These are phyloP conservation scores for Russula griseocarnosa DNA, from an alignment of 768 basidiomycete species.

Conservation along the genomic window DNA sequence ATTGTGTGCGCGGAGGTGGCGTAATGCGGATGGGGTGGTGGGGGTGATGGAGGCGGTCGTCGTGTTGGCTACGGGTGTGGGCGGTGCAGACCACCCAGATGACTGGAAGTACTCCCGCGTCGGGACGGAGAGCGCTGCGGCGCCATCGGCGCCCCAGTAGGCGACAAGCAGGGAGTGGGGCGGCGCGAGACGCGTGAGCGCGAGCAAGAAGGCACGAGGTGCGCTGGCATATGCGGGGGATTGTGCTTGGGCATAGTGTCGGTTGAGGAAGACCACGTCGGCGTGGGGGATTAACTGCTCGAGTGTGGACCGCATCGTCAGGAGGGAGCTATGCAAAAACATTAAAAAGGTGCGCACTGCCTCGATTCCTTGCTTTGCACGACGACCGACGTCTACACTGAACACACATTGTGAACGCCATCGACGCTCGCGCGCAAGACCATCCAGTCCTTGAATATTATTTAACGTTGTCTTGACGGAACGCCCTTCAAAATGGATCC, in stretches of 20 bases:
- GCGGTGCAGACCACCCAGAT: slow-evolving; percentile 70
- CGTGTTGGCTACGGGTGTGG: slow-evolving; percentile 31
- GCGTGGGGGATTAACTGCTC: slow-evolving; percentile 73
- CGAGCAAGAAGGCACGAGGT: slow-evolving; percentile 74
- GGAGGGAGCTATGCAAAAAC: background rate
- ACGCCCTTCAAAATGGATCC: slow-evolving; percentile 83
- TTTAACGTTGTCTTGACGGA: slow-evolving; percentile 73
- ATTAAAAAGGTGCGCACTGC: slow-evolving; percentile 46
- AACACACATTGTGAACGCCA: slow-evolving; percentile 82
- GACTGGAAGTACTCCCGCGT: slow-evolving; percentile 85
- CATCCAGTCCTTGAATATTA: slow-evolving; percentile 76
- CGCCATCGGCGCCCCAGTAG: slow-evolving; percentile 75
- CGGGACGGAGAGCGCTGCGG: slow-evolving; percentile 74
- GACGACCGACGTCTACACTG: slow-evolving; percentile 73
- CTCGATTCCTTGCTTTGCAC: slow-evolving; percentile 72
- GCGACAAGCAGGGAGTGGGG: slow-evolving; percentile 78
- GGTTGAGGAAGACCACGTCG: slow-evolving; percentile 77
- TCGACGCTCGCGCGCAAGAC: slow-evolving; percentile 75
- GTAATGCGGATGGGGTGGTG: slow-evolving; percentile 3
- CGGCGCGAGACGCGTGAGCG: slow-evolving; percentile 60
- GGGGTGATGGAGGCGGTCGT: slow-evolving; percentile 25
- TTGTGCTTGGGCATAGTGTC: slow-evolving; percentile 62
- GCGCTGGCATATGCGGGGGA: slow-evolving; percentile 56
- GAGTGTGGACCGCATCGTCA: background rate
- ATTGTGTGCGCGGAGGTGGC: slow-evolving; percentile 4